phyloP scores from a whole-genome alignment of 257 asterid genomes.

The Handroanthus guayacan region DNA sequence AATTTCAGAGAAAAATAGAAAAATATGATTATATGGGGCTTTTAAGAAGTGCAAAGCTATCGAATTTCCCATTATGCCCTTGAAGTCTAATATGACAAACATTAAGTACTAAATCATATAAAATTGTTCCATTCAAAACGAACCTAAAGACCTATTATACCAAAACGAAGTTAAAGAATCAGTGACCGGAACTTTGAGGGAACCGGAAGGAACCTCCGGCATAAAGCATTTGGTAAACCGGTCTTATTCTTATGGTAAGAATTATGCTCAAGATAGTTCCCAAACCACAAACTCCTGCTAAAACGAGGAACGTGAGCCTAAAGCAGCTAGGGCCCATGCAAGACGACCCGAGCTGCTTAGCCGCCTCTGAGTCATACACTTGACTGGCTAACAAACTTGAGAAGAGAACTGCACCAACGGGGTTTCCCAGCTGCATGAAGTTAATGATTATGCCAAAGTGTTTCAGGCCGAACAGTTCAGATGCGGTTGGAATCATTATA shows the following conservation, averaged over 20 bases:
- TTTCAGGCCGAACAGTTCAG: constrained; percentile 90
- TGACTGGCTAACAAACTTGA: constrained; percentile 82
- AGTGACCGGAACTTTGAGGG: constrained; percentile 67
- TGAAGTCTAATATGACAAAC: too few species aligned
- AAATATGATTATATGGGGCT: too few species aligned
- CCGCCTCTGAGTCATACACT: constrained; percentile 81
- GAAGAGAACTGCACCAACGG: constrained; percentile 81
- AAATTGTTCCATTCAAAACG: not conserved
- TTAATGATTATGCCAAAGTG: constrained; percentile 85
- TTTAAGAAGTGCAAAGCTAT: too few species aligned
- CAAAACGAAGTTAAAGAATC: constrained; percentile 27
- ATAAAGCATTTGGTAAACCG: constrained; percentile 96
- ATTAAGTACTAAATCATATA: not conserved
- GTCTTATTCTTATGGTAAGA: constrained; percentile 75
- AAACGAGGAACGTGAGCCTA: constrained; percentile 72
- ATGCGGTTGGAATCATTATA: constrained; percentile 87
- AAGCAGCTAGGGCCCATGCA: constrained; percentile 87
- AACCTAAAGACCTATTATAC: constrained; percentile 10
- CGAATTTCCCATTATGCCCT: too few species aligned
- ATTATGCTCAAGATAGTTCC: constrained; percentile 76
- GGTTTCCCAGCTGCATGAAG: constrained; percentile 90
- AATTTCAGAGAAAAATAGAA: too few species aligned
- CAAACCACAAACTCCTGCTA: constrained; percentile 79
- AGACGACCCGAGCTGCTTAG: constrained; percentile 68
- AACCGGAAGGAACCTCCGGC: constrained; percentile 93